These are phyloP conservation scores for Herpetospermum pedunculosum DNA, from an alignment of 306 rosid genomes.

Conservation along the genomic window DNA sequence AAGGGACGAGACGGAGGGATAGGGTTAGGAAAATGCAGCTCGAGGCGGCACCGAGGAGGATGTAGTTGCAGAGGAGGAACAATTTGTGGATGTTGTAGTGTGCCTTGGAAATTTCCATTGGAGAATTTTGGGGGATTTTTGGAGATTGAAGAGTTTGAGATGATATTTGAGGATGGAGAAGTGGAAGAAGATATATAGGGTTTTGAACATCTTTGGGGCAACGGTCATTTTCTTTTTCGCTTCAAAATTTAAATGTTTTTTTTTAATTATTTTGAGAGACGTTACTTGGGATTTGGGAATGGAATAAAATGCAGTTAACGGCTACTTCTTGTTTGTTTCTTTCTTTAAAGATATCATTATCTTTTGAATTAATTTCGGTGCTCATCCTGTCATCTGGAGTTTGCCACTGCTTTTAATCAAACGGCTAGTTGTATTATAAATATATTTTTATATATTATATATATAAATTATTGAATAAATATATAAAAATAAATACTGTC, in stretches of 20 bases:
- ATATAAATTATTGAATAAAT: too few species aligned
- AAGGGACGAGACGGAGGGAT: conserved; percentile 73
- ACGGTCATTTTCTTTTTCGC: background rate
- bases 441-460: too few species aligned
- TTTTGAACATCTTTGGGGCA: background rate
- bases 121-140: background rate
- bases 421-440: background rate
- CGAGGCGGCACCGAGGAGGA: conserved; percentile 78
- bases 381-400: background rate
- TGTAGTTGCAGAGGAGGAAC: conserved; percentile 80
- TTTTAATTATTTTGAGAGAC: background rate
- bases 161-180: background rate
- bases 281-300: background rate
- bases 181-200: background rate
- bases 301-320: background rate
- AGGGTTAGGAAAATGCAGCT: conserved; percentile 92
- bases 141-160: background rate
- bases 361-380: background rate
- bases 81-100: conserved; percentile 62
- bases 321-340: background rate
- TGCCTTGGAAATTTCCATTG: conserved; percentile 7
- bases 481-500: too few species aligned
- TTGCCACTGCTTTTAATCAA: background rate
- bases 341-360: background rate
- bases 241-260: background rate